These are phyloP conservation scores for bread wheat (Triticum aestivum) DNA, from an alignment of 176 grass and related monocot genomes.

Conservation along the genomic window IWGSC_CS_RefSeq_v2.1 NC_057808.1:321861237-321861736, in stretches of 20 bases:
- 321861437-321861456: background rate
- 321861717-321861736: too few relatives aligned
- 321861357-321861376: background rate
- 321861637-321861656: background rate
- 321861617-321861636: background rate
- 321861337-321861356: too few relatives aligned
- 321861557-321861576: background rate
- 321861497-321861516: too few relatives aligned
- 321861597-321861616: background rate
- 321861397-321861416: background rate
- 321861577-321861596: background rate
- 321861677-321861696: too few relatives aligned
- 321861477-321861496: too few relatives aligned
- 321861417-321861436: background rate
- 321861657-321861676: background rate
- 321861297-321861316: background rate
- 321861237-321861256: constrained; percentile 95
- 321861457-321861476: background rate
- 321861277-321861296: background rate
- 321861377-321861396: background rate
- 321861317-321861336: background rate
- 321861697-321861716: too few relatives aligned
- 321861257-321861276: background rate
- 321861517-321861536: too few relatives aligned
- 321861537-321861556: too few relatives aligned